Evolutionary conservation across 2,329 filamentous ascomycete genomes (phyloP).

Genomic region (Sodiomyces alkalinus): DNA sequence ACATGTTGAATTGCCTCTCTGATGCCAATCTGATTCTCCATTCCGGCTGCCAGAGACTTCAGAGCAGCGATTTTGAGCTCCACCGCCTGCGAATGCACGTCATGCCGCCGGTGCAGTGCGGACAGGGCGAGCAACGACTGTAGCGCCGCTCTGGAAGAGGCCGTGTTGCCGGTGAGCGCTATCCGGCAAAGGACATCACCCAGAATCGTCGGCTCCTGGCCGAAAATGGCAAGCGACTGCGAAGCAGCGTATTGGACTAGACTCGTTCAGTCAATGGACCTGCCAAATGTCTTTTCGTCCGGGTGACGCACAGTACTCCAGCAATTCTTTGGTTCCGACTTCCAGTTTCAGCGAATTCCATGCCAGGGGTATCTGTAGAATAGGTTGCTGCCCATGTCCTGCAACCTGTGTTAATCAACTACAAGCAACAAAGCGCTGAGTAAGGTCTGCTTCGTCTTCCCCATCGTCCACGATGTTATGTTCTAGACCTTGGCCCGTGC

Average conservation of each 20-base stretch:
- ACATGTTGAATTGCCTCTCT: conserved; percentile 13
- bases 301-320: conserved; percentile 5
- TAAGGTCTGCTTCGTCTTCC: too few species aligned
- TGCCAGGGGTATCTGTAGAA: too few species aligned
- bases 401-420: too few species aligned
- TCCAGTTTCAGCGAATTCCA: conserved; percentile 1
- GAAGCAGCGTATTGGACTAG: conserved; percentile 3
- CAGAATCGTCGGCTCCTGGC: conserved; percentile 6
- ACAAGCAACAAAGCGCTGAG: conserved; percentile 11
- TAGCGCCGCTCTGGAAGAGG: conserved; percentile 9
- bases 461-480: conserved; percentile 9
- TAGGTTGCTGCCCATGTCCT: too few species aligned
- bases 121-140: conserved; percentile 13
- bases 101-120: conserved; percentile 10
- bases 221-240: conserved; percentile 3
- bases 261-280: neutral
- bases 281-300: too few species aligned
- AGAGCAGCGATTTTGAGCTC: conserved; percentile 13
- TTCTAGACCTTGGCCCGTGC: conserved; percentile 3
- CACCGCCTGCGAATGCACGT: conserved; percentile 10
- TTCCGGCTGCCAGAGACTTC: conserved; percentile 8
- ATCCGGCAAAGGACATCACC: conserved; percentile 12
- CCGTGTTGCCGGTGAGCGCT: conserved; percentile 8
- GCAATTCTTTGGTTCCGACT: conserved; percentile 2
- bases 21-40: conserved; percentile 6